phyloP scores from a whole-genome alignment of 2,329 filamentous ascomycete genomes.

The Claviceps pusilla region DNA sequence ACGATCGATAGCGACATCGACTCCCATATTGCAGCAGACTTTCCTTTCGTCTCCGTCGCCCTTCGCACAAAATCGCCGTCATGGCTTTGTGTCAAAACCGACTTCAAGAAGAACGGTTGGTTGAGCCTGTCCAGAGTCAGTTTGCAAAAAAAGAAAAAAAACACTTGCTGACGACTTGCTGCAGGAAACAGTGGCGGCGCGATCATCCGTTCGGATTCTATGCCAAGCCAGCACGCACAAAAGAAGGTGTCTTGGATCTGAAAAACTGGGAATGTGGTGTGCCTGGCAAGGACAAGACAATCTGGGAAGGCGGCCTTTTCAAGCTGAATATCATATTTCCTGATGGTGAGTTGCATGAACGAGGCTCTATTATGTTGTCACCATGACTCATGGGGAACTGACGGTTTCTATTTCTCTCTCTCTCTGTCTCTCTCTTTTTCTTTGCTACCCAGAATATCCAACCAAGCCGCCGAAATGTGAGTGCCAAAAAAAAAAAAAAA shows the following conservation, averaged over 20 bases:
- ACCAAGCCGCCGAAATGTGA: constrained; percentile 97
- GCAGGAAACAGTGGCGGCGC: constrained; percentile 86
- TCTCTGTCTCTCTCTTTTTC: not conserved
- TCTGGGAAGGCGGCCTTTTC: constrained; percentile 96
- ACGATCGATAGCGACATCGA: not conserved
- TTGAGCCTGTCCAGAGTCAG: constrained; percentile 5
- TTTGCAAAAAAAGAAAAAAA: not conserved
- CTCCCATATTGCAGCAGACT: not conserved
- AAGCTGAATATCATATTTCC: constrained; percentile 88
- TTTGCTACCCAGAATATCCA: constrained; percentile 58
- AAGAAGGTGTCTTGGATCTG: constrained; percentile 71
- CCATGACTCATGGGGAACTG: not conserved
- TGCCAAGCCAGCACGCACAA: constrained; percentile 69
- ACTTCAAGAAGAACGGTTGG: constrained; percentile 74
- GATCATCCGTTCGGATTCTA: constrained; percentile 98
- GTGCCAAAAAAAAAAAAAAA: constrained; percentile 16
- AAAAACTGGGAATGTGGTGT: constrained; percentile 96
- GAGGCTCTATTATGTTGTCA: constrained; percentile 1
- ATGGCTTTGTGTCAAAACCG: constrained; percentile 87
- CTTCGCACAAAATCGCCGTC: constrained; percentile 8
- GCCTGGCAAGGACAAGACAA: constrained; percentile 88
- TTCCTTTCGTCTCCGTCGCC: not conserved
- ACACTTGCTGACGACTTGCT: constrained; percentile 9
- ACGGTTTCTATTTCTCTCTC: not conserved
- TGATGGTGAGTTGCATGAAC: constrained; percentile 49